Evolutionary conservation across 1,284 basidiomycete genomes (phyloP).

Genomic region (Ceratobasidium sp.): DNA sequence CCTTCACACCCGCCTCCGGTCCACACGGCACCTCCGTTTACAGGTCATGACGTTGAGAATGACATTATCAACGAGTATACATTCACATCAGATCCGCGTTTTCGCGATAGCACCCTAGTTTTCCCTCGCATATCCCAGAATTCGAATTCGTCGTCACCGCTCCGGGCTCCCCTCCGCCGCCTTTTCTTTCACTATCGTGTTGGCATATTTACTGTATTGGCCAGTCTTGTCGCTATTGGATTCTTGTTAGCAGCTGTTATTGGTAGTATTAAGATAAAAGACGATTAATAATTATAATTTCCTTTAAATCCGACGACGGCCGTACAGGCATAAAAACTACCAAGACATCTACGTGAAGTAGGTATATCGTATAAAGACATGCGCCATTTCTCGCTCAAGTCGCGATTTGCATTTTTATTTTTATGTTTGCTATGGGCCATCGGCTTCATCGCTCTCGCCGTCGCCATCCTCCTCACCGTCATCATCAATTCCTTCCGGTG

Average conservation of each 20-base stretch:
- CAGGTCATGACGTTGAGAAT: slow-evolving; percentile 4
- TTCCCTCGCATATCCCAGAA: slow-evolving; percentile 29
- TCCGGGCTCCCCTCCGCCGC: no score
- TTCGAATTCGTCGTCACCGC: slow-evolving; percentile 22
- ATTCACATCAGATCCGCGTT: slow-evolving; percentile 35
- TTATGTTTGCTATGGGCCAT: slow-evolving; percentile 15
- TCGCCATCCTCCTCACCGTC: slow-evolving; percentile 52
- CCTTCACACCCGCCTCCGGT: slow-evolving; percentile 22
- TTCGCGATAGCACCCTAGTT: slow-evolving; percentile 36
- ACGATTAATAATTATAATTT: slow-evolving; percentile 36
- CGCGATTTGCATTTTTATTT: slow-evolving; percentile 48
- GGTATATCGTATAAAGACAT: background rate
- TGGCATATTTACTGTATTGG: slow-evolving; percentile 20
- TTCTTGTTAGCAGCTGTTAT: slow-evolving; percentile 31
- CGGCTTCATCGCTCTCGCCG: slow-evolving; percentile 42
- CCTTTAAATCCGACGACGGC: slow-evolving; percentile 23
- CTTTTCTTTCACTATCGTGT: slow-evolving; percentile 27
- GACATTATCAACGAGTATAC: slow-evolving; percentile 35
- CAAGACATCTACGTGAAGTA: no score
- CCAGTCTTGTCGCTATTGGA: slow-evolving; percentile 17
- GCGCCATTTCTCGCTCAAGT: no score
- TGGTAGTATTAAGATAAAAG: slow-evolving; percentile 32
- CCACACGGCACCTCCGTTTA: slow-evolving; percentile 7
- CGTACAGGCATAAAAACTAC: background rate
- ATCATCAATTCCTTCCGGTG: slow-evolving; percentile 52